Evolutionary conservation across 2,329 filamentous ascomycete genomes (phyloP).

Genomic region (Hyphodiscus sp.): DNA sequence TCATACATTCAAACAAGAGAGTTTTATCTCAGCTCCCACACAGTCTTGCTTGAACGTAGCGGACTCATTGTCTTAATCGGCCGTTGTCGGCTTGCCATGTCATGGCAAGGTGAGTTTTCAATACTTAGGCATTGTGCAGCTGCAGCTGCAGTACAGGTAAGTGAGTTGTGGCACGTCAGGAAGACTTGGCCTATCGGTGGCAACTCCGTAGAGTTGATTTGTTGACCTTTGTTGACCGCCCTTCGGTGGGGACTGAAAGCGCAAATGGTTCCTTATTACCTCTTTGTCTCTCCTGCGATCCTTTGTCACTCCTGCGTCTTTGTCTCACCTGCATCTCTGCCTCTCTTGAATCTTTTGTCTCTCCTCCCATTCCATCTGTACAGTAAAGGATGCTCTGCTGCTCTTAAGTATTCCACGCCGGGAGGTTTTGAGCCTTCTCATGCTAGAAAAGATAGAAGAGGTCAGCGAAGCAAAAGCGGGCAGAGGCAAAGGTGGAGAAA

Average conservation of each 20-base stretch:
- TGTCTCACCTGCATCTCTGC: too few relatives aligned
- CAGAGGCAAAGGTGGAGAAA: neutral
- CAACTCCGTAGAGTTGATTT: neutral
- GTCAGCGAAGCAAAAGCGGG: neutral
- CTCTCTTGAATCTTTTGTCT: too few relatives aligned
- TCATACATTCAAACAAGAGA: neutral
- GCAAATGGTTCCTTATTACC: neutral
- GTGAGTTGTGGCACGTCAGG: neutral
- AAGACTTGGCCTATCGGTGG: neutral
- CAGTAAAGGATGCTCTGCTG: too few relatives aligned
- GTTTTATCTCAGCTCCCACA: neutral
- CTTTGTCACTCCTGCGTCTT: too few relatives aligned
- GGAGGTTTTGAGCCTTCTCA: too few relatives aligned
- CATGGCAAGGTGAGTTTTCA: neutral
- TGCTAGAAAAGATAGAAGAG: neutral
- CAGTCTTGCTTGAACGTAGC: neutral
- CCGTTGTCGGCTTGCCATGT: neutral
- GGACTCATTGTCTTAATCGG: neutral
- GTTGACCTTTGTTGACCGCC: too few relatives aligned
- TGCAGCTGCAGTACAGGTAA: too few relatives aligned
- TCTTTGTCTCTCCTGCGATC: too few relatives aligned
- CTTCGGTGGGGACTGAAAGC: neutral
- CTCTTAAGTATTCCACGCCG: too few relatives aligned
- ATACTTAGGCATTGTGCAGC: neutral
- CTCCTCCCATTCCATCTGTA: too few relatives aligned